Evolutionary conservation across 1,284 basidiomycete genomes (phyloP).

Genomic region (Heterobasidion annosum): DNA sequence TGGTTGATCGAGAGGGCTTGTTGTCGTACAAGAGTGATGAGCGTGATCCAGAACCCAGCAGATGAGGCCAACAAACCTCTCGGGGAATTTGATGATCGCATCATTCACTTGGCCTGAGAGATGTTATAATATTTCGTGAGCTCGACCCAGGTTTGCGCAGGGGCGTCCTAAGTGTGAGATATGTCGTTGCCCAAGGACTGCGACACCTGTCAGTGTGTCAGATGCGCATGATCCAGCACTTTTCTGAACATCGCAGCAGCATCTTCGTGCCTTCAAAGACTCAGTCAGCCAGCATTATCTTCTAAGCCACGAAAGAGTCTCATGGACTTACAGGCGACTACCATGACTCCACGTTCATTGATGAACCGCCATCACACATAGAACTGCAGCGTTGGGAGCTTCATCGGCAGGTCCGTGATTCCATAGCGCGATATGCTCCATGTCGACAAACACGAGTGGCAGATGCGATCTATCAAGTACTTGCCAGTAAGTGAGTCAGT

Average conservation of each 20-base stretch:
- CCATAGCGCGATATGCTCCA: constrained; percentile 92
- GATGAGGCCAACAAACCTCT: constrained; percentile 24
- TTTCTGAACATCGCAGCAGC: constrained; percentile 67
- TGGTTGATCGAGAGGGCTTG: constrained; percentile 76
- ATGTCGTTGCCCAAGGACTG: constrained; percentile 82
- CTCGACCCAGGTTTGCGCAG: constrained; percentile 66
- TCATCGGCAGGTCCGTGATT: constrained; percentile 81
- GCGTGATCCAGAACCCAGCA: too few relatives aligned
- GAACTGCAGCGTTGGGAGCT: constrained; percentile 75
- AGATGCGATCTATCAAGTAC: constrained; percentile 67
- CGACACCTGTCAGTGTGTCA: constrained; percentile 65
- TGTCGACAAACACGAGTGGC: constrained; percentile 91
- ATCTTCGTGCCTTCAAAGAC: constrained; percentile 44
- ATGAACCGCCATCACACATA: constrained; percentile 75
- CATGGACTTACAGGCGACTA: constrained; percentile 58
- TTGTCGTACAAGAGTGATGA: background rate
- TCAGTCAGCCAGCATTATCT: too few relatives aligned
- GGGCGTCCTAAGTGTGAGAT: constrained; percentile 86
- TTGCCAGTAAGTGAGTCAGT: constrained; percentile 1
- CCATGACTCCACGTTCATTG: constrained; percentile 92
- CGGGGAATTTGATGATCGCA: constrained; percentile 81
- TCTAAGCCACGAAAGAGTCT: too few relatives aligned
- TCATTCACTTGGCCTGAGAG: constrained; percentile 62
- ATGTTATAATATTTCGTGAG: constrained; percentile 34
- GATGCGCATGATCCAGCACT: constrained; percentile 66